Evolutionary conservation across 2,329 filamentous ascomycete species (phyloP), one percentile per base, ranked within the genome.

Genomic region (Ceratocystiopsis sp.): DNA sequence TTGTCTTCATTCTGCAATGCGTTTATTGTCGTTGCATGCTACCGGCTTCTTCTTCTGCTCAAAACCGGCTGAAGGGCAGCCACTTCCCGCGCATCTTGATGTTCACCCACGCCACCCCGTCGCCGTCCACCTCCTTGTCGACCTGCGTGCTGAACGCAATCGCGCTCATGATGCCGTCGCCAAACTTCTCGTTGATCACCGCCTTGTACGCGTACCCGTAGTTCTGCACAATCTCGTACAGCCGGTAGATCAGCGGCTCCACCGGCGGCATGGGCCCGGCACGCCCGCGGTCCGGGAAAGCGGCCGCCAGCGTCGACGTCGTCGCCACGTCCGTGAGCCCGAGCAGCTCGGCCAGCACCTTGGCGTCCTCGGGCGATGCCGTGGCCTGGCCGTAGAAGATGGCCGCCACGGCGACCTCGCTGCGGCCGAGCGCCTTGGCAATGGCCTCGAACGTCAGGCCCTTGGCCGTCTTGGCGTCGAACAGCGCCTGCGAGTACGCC

Each of bases 171-270:
- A 96, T 96, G 1, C 89, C 89, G 57, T 87, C 82, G 0, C 82
- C 82, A 57, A 85, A 86, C 69, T 95, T 95, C 71, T 96, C 89
- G 53, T 96, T 95, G 60, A 95, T 59, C 5, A 96, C 74, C 1
- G 86, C 87, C 70, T 95, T 95, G 64, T 93, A 95, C 1, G 87
- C 84, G 59, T 94, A 93, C 1, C 89, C 89, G 56, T 95, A 95
- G 60, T 94, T 96, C 65, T 95, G 87, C 48, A 96, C 80, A 57
- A 95, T 82, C 68, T 96, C 89, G 59, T 85, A 95, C 46, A 95
- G 60, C 3, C 89, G 70, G 61, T 96, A 96, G 56, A 95, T 87
- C 52, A 93, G 62, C 5, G 85, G 85, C 58, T 93, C 85, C 46
- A 74, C 78, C 0, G 84, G 84, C 1, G 84, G 84, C 83, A 91